Evolutionary conservation across 2,329 filamentous ascomycete genomes (phyloP), one percentile per base, ranked within the genome.

Genomic region (Colletotrichum neosansevieriae): DNA sequence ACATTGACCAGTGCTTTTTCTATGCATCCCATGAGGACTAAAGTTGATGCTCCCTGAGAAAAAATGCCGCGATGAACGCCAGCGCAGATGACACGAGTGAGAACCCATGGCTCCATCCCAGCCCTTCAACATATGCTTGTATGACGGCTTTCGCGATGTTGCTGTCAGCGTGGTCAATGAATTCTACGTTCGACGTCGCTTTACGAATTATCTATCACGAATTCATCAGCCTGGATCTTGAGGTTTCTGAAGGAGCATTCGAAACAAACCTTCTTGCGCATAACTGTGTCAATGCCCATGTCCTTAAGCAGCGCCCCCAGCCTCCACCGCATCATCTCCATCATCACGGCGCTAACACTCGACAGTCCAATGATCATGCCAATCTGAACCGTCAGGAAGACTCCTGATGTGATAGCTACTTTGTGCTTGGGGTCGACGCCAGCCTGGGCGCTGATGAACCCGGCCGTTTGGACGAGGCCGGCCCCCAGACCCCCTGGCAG

Each of bases 401-500:
- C 75, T 2, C 79, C 77, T 1, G 81, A 81, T 5, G 82, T 76
- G 17, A 81, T 81, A 0, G 81, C 75, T 0, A 81, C 80, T 38
- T 80, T 77, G 66, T 82, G 77, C 1, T 74, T 71, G 0, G 77
- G 77, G 21, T 79, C 72, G 3, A 82, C 76, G 21, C 79, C 79
- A 3, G 77, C 79, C 60, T 84, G 81, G 1, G 83, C 72, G 0
- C 80, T 77, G 61, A 84, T 79, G 64, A 84, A 83, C 0, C 81
- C 74, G 3, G 80, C 79, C 29, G 78, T 80, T 24, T 79, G 77
- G 0, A 78, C 78, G 7, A 83, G 76, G 2, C 82, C 82, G 0
- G 76, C 79, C 17, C 81, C 81, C 32, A 83, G 75, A 4, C 82
- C 82, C 54, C 78, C 76, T 78, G 88, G 88, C 5, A 89, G 77